A percentile compares a stretch with the other conserved stretches of the same genome.
Evolutionary conservation across 225 moss, liverwort and hornwort genomes (phyloP).

Genomic region (Physcomitrium patens): DNA sequence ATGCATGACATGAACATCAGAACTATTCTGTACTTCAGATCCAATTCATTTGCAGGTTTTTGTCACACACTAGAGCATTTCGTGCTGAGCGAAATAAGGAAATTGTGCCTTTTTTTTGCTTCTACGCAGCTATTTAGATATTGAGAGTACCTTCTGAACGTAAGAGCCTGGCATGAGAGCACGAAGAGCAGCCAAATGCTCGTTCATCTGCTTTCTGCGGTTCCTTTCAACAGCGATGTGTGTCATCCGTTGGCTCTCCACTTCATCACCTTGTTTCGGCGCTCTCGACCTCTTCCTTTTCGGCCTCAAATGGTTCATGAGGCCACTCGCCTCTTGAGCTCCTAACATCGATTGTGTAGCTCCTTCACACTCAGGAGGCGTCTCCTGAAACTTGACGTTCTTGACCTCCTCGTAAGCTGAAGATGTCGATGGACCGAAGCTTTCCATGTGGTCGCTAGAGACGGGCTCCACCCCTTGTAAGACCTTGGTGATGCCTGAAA

Average conservation of each 20-base stretch:
- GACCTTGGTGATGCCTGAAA: slow-evolving; percentile 44
- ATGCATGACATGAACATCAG: background rate
- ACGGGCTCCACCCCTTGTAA: slow-evolving; percentile 32
- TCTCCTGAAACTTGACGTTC: background rate
- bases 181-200: slow-evolving; percentile 63
- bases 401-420: slow-evolving; percentile 1
- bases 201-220: slow-evolving; percentile 82
- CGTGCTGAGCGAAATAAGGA: too few species aligned
- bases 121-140: too few species aligned
- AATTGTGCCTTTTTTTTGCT: too few species aligned
- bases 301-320: slow-evolving; percentile 4
- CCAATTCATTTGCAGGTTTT: too few species aligned
- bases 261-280: slow-evolving; percentile 37
- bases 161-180: slow-evolving; percentile 70
- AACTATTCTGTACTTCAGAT: too few species aligned
- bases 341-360: slow-evolving; percentile 7
- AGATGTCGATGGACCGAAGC: slow-evolving; percentile 33
- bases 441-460: slow-evolving; percentile 33
- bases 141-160: slow-evolving; percentile 54
- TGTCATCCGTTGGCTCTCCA: slow-evolving; percentile 62
- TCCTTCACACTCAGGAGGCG: background rate
- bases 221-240: slow-evolving; percentile 87
- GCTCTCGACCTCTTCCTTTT: slow-evolving; percentile 49
- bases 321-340: background rate
- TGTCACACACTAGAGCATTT: too few species aligned